Percentiles rank a stretch among this genome's conserved stretches.
Conservation (phyloP, 495 filamentous ascomycete species). For the Neurospora sp. region DNA sequence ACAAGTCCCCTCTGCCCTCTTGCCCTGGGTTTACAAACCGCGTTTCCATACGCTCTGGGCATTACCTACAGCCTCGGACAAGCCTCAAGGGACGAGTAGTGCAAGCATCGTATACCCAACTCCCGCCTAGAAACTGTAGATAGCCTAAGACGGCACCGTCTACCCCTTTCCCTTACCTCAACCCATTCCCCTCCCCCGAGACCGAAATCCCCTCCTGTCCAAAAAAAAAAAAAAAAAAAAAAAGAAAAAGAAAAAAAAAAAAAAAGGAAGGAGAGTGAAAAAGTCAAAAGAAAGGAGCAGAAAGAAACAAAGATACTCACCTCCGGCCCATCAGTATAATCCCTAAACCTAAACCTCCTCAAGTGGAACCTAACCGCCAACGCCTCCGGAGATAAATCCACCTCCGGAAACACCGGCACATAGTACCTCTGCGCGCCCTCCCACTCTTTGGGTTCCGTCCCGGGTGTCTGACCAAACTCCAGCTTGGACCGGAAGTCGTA, state of each 20-base stretch:
- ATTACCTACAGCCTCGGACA: neutral
- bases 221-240: neutral
- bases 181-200: neutral
- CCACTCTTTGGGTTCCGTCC: constrained; percentile 25
- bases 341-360: constrained; percentile 22
- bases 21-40: neutral
- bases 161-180: neutral
- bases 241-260: neutral
- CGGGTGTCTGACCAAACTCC: neutral
- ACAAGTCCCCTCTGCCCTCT: neutral
- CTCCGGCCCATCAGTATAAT: constrained; percentile 36
- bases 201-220: neutral
- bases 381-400: constrained; percentile 46
- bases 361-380: constrained; percentile 25
- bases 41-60: neutral
- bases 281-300: neutral
- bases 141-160: neutral
- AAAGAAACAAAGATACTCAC: constrained; percentile 18
- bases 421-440: constrained; percentile 42
- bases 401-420: constrained; percentile 47
- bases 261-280: neutral
- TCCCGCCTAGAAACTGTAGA: neutral
- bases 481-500: constrained; percentile 48
- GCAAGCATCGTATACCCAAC: neutral
- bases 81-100: neutral